phyloP scores from a whole-genome alignment of 2,329 filamentous ascomycete genomes.

The Arthrobotrys sinensis region DNA sequence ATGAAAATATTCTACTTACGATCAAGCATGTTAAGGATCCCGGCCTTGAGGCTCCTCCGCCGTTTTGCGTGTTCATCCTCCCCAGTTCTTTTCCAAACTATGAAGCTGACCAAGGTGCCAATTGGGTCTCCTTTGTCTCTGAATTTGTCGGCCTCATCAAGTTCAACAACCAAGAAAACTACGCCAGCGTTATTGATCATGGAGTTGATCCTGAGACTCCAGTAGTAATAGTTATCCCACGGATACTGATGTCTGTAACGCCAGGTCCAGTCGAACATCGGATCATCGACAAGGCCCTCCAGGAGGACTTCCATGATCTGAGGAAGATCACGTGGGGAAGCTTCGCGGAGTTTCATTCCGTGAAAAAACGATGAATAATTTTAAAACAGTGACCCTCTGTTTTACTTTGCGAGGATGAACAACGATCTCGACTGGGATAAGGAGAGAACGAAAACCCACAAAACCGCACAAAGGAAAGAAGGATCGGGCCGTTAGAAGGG shows the following conservation, averaged over 20 bases:
- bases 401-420: constrained; percentile 42
- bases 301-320: constrained; percentile 59
- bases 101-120: constrained; percentile 55
- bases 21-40: constrained; percentile 55
- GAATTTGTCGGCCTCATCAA: constrained; percentile 52
- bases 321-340: constrained; percentile 60
- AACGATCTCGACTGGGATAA: constrained; percentile 20
- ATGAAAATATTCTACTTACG: constrained; percentile 40
- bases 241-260: constrained; percentile 58
- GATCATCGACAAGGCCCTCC: constrained; percentile 56
- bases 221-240: constrained; percentile 60
- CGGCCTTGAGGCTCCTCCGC: constrained; percentile 46
- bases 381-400: constrained; percentile 30
- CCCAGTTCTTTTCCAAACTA: constrained; percentile 50
- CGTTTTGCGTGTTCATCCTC: constrained; percentile 55
- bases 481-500: constrained; percentile 10
- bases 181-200: constrained; percentile 58
- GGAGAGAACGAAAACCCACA: constrained; percentile 8
- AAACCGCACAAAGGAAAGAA: constrained; percentile 25
- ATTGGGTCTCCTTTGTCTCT: constrained; percentile 48
- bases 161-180: constrained; percentile 54
- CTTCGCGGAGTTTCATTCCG: constrained; percentile 59
- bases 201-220: constrained; percentile 54
- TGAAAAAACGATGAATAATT: constrained; percentile 45
- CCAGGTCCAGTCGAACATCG: constrained; percentile 59